These are phyloP conservation scores for Rubus idaeus DNA, from an alignment of 306 rosid genomes.

Conservation along the genomic window DNA sequence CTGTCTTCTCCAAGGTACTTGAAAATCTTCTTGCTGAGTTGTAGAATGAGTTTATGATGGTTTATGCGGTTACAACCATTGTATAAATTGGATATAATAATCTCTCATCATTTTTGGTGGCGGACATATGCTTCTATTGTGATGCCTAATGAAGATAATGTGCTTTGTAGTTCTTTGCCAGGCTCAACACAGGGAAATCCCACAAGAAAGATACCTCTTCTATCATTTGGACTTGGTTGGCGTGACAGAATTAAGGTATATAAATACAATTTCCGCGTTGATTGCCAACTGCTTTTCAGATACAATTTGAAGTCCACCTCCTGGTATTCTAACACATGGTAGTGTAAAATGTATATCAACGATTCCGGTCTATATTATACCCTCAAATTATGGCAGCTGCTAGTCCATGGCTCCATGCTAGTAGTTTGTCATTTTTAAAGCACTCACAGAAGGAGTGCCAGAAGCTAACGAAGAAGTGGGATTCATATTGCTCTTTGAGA, in stretches of 20 bases:
- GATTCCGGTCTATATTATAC: neutral
- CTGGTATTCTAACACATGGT: neutral
- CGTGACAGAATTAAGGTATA: constrained; percentile 85
- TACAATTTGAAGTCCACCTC: neutral
- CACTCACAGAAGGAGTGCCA: neutral
- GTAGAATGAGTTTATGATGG: neutral
- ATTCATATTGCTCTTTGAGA: neutral
- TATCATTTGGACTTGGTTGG: constrained; percentile 88
- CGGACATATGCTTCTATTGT: constrained; percentile 9
- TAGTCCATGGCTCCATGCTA: neutral
- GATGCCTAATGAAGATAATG: constrained; percentile 26
- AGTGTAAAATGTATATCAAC: neutral
- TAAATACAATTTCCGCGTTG: constrained; percentile 10
- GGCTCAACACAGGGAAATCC: constrained; percentile 43
- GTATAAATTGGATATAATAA: neutral
- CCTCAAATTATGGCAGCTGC: neutral
- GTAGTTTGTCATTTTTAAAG: neutral
- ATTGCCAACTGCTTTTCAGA: neutral
- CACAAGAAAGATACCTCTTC: constrained; percentile 54
- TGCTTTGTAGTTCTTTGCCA: constrained; percentile 45
- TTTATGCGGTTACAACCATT: neutral
- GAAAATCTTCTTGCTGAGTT: neutral
- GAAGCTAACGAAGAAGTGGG: neutral
- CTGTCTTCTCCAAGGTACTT: constrained; percentile 70
- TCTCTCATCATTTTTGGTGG: neutral